phyloP scores from a whole-genome alignment of 148 eudicot genomes.

The Chenopodium album region DNA sequence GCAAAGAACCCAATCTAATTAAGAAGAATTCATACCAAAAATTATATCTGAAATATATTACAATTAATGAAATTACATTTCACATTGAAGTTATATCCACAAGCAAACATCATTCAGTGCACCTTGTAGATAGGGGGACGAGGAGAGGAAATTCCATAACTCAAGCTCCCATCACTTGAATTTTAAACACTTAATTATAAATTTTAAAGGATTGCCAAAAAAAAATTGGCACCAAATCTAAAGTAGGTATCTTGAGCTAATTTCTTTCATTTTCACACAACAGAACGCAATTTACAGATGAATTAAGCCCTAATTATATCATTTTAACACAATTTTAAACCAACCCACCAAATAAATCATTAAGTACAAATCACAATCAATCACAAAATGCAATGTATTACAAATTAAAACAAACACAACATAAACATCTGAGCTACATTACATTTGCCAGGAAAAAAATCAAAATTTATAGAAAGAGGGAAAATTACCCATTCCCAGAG shows the following conservation, averaged over 20 bases:
- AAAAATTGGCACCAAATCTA: neutral
- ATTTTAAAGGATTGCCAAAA: neutral
- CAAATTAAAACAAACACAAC: neutral
- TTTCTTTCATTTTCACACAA: neutral
- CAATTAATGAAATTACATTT: neutral
- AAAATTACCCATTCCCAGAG: constrained; percentile 64
- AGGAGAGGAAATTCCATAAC: neutral
- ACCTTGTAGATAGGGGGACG: neutral
- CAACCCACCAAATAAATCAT: neutral
- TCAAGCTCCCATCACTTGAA: neutral
- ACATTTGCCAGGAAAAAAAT: neutral
- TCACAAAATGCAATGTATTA: neutral
- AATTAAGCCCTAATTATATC: neutral
- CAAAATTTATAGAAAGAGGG: neutral
- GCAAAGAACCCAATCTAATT: neutral
- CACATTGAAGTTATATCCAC: too few species aligned
- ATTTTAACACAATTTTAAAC: neutral
- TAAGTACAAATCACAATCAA: neutral
- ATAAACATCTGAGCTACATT: neutral
- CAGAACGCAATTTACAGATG: neutral
- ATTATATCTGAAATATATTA: neutral
- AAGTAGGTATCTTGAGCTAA: neutral
- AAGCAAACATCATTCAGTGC: too few species aligned
- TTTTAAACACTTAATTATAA: neutral
- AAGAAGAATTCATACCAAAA: neutral